Evolutionary conservation across 163 green algal species (phyloP), one percentile per base, ranked within the genome.

Genomic region (Volvox carteri): DNA sequence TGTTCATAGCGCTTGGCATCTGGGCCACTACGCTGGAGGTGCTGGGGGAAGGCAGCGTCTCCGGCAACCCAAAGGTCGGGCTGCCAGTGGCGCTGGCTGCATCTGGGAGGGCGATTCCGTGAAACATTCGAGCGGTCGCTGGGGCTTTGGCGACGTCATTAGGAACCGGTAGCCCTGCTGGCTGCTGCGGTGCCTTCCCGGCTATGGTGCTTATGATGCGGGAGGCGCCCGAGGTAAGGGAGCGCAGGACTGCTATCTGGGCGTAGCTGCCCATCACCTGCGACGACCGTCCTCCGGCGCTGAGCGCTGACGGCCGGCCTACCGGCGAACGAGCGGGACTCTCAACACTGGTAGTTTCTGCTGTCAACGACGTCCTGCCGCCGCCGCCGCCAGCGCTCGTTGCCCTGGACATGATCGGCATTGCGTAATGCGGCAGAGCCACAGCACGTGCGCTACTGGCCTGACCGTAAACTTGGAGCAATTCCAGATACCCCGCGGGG

Each of bases 21-120:
- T 56, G 70, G 18, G 39, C 70, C 39, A 78, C 16, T 28, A 78
- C 70, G 39, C 70, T 78, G 2, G 70, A 78, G 70, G 65, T 75
- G 16, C 30, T 46, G 65, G 65, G 35, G 30, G 65, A 48, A 30
- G 30, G 1, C 11, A 21, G 21, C 7, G 39, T 21, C 39, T 37
- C 39, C 41, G 9, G 14, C 25, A 19, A 7, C 9, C 39, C 70
- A 41, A 23, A 18, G 1, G 39, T 42, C 8, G 70, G 70, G 70
- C 70, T 78, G 70, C 37, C 39, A 21, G 18, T 78, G 39, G 21
- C 39, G 35, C 70, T 78, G 18, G 39, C 70, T 11, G 70, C 70
- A 14, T 56, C 70, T 39, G 37, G 14, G 16, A 54, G 16, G 14
- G 70, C 70, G 14, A 35, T 37, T 11, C 1, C 70, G 70, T 19